These are phyloP conservation scores for Cichorium intybus DNA, from an alignment of 140 eudicot species.

Conservation along the genomic window DNA sequence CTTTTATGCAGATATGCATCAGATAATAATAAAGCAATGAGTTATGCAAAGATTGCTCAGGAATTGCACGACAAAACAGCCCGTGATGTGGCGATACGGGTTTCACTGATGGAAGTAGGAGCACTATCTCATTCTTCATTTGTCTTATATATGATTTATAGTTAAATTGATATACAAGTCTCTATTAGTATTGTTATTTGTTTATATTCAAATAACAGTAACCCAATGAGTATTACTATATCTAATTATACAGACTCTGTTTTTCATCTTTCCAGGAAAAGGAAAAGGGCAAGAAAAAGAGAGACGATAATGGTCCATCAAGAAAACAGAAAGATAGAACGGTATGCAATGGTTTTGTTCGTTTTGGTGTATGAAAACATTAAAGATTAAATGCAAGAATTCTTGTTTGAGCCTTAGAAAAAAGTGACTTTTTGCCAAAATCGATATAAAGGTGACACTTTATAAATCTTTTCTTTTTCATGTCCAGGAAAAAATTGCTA, in stretches of 20 bases:
- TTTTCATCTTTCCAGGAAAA: slow-evolving; percentile 35
- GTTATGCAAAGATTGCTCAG: slow-evolving; percentile 67
- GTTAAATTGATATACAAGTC: background rate
- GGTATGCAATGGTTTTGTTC: slow-evolving; percentile 28
- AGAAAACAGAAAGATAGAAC: slow-evolving; percentile 46
- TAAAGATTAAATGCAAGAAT: too few species aligned
- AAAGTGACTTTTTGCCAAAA: too few species aligned
- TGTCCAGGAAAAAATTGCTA: slow-evolving; percentile 45
- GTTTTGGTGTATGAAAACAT: too few species aligned
- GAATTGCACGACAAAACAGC: slow-evolving; percentile 50
- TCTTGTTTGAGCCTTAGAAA: too few species aligned
- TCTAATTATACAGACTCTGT: too few species aligned
- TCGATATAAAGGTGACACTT: too few species aligned
- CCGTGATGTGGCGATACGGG: slow-evolving; percentile 66
- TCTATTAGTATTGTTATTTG: too few species aligned
- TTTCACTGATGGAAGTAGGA: slow-evolving; percentile 60
- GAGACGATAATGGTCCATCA: slow-evolving; percentile 37
- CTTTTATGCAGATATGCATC: slow-evolving; percentile 54
- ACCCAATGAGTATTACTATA: too few species aligned
- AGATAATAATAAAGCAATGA: slow-evolving; percentile 25
- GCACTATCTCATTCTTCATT: background rate
- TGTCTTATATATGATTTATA: background rate
- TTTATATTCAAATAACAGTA: too few species aligned
- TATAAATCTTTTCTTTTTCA: background rate
- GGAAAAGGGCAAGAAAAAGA: slow-evolving; percentile 51